Evolutionary conservation across 352 stramenopile genomes (phyloP).

Genomic region (Globisporangium polare): DNA sequence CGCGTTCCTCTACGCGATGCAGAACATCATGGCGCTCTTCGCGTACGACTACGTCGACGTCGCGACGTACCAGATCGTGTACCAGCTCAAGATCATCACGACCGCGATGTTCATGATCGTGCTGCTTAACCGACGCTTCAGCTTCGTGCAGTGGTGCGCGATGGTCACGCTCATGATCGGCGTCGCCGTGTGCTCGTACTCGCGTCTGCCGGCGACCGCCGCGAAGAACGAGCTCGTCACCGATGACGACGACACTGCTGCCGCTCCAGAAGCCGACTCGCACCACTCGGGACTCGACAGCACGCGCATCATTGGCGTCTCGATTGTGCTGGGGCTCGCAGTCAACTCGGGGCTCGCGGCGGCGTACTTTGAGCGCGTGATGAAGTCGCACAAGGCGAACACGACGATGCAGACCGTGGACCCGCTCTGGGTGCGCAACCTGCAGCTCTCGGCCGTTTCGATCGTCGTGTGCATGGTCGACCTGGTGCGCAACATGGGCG

Average conservation of each 20-base stretch:
- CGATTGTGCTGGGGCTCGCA: conserved; percentile 70
- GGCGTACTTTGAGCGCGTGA: conserved; percentile 85
- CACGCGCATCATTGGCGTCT: conserved; percentile 69
- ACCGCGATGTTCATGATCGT: conserved; percentile 89
- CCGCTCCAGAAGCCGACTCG: background rate
- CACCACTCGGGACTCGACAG: conserved; percentile 29
- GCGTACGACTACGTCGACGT: conserved; percentile 89
- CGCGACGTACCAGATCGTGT: conserved; percentile 88
- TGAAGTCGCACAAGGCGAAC: conserved; percentile 82
- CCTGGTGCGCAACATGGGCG: conserved; percentile 56
- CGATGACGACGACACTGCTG: conserved; percentile 4
- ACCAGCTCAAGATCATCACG: conserved; percentile 90
- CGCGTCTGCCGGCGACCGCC: conserved; percentile 36
- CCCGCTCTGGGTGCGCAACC: conserved; percentile 81
- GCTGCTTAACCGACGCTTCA: conserved; percentile 82
- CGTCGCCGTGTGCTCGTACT: conserved; percentile 84
- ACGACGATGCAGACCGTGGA: conserved; percentile 75
- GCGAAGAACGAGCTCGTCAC: conserved; percentile 18
- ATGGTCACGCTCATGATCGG: conserved; percentile 86
- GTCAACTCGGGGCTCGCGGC: conserved; percentile 86
- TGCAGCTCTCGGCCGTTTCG: conserved; percentile 82
- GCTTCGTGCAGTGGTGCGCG: conserved; percentile 74
- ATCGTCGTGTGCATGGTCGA: conserved; percentile 70
- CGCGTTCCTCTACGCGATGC: conserved; percentile 81
- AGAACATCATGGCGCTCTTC: conserved; percentile 86